Percentiles rank a stretch among this genome's conserved stretches.
These are phyloP conservation scores for Yarrowia sp. DNA, from an alignment of 805 yeast species.

Conservation along the genomic window DNA sequence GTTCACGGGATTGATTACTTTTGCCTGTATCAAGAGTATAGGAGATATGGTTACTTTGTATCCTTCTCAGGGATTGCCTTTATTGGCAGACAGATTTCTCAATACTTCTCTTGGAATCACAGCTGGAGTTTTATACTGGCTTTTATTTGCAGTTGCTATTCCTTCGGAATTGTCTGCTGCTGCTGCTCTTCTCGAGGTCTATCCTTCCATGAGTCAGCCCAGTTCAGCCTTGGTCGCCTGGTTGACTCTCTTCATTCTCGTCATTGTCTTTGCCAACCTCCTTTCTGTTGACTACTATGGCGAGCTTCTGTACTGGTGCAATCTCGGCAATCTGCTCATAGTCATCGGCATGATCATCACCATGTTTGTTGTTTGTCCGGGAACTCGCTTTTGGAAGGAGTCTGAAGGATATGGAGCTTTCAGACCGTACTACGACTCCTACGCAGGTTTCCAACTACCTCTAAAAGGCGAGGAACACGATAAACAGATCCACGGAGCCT, in stretches of 20 bases:
- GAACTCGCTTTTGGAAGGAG: conserved; percentile 57
- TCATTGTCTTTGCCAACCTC: conserved; percentile 60
- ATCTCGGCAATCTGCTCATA: conserved; percentile 62
- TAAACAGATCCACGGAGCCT: conserved; percentile 47
- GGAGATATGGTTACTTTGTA: conserved; percentile 84
- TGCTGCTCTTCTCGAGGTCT: conserved; percentile 75
- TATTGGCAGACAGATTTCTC: conserved; percentile 72
- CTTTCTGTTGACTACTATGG: conserved; percentile 77
- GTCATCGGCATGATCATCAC: conserved; percentile 59
- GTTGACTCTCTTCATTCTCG: conserved; percentile 62
- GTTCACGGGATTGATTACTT: conserved; percentile 68
- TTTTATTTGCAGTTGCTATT: conserved; percentile 72
- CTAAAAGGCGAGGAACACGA: neutral
- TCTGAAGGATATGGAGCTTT: conserved; percentile 70
- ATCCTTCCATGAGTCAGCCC: conserved; percentile 61
- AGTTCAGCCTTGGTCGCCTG: conserved; percentile 68
- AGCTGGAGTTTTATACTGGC: conserved; percentile 75
- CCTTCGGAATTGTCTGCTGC: conserved; percentile 86
- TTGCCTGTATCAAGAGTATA: conserved; percentile 73
- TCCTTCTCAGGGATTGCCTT: conserved; percentile 79
- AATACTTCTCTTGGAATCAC: conserved; percentile 68
- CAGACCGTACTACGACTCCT: conserved; percentile 55
- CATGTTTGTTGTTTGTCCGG: conserved; percentile 70
- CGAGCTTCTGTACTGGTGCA: conserved; percentile 70
- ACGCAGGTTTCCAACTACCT: conserved; percentile 18